These are phyloP conservation scores for Houttuynia cordata DNA, from an alignment of 164 flowering plant species.

Conservation along the genomic window DNA sequence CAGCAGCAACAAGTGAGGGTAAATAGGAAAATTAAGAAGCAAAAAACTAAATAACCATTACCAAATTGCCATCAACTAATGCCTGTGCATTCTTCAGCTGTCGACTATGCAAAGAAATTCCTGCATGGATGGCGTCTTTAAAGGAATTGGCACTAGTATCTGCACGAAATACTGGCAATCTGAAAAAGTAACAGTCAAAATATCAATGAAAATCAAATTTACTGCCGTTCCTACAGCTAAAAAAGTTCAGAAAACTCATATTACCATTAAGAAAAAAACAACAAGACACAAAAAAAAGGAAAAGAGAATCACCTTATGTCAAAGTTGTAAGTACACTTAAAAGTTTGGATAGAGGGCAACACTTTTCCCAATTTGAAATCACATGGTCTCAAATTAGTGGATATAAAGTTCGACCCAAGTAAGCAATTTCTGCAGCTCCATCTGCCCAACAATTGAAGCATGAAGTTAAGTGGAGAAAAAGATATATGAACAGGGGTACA, in stretches of 20 bases:
- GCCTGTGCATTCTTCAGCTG: constrained; percentile 57
- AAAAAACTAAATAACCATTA: constrained; percentile 10
- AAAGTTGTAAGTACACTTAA: constrained; percentile 61
- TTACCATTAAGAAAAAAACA: too few relatives aligned
- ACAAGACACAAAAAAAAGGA: too few relatives aligned
- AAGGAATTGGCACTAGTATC: constrained; percentile 27
- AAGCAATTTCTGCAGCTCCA: constrained; percentile 72
- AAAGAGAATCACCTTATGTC: constrained; percentile 41
- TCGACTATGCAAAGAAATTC: constrained; percentile 40
- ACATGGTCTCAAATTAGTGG: constrained; percentile 67
- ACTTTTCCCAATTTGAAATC: constrained; percentile 88
- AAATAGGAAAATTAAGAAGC: not conserved
- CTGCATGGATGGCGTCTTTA: constrained; percentile 34
- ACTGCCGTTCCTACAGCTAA: too few relatives aligned
- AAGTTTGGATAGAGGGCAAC: constrained; percentile 48
- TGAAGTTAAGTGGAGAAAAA: not conserved
- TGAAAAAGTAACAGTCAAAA: constrained; percentile 15
- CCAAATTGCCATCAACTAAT: constrained; percentile 67
- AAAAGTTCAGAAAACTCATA: too few relatives aligned
- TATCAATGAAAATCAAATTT: too few relatives aligned
- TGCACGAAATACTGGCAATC: constrained; percentile 48
- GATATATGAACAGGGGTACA: too few relatives aligned
- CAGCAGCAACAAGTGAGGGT: not conserved
- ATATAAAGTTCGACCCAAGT: constrained; percentile 43
- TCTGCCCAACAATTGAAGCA: constrained; percentile 24